Base-by-base conservation (phyloP, 495 filamentous ascomycete genomes). In the Umbilicaria muhlenbergii region DNA sequence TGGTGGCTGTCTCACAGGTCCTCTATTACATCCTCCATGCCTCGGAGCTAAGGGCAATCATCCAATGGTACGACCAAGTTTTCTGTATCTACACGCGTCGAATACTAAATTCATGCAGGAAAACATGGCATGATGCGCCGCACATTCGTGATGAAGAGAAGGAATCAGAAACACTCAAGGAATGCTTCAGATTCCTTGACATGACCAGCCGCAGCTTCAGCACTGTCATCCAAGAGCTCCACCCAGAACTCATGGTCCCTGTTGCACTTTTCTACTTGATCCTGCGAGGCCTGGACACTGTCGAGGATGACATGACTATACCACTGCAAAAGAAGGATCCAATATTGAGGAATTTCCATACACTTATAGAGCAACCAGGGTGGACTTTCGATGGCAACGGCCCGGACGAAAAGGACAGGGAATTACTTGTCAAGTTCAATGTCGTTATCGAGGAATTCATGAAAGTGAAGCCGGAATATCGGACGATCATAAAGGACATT, bases 251-350 rank as follows among this genome's bases (percentile, higher is more conserved):
- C 14, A 77, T 96, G 17, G 72, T 94, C 32, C 86, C 92, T 2
- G 71, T 98, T 37, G 77, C 75, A 41, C 68, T 96, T n/a, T 98
- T 98, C 72, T 98, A 98, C 63, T 70, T 98, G 32, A 75, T 81
- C 32, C 70, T 98, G 12, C 80, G 91, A 40, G 92, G 81, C 8
- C 71, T 98, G 38, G 91, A 98, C 58, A 98, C 91, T 15, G 85
- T 98, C 45, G 91, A 98, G 63, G 91, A 98, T 71, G 91, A 98
- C 61, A 96, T 94, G 75, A 94, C 91, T 3, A 78, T 98, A 42
- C 68, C 78, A 1, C 62, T 86, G 10, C 68, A 69, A 44, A 75
- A 70, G 48, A 98, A 98, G 67, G 88, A 91, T 59, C 86, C 86
- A 3, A 62, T 95, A 35, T 67, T 98, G 31, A 73, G 91, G 31